phyloP scores from a whole-genome alignment of 2,329 filamentous ascomycete genomes.

The Diplocarpon rosae region DNA sequence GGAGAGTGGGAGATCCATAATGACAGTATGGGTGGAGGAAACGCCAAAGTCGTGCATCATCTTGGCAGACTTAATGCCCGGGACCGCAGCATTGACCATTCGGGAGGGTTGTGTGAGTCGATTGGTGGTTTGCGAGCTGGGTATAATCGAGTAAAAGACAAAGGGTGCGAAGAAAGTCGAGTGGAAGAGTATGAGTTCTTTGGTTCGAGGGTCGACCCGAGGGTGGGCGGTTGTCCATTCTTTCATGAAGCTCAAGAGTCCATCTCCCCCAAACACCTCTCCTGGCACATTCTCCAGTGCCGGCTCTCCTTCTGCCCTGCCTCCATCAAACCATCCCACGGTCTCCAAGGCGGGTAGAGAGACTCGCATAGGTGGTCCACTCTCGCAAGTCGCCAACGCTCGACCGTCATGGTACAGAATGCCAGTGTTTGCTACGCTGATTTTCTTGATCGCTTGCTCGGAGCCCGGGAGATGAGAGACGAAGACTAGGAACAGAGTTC shows the following conservation, averaged over 20 bases:
- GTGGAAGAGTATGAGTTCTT: slow-evolving; percentile 58
- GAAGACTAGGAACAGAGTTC: slow-evolving; percentile 46
- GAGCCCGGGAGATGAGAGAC: slow-evolving; percentile 47
- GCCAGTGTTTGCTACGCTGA: slow-evolving; percentile 60
- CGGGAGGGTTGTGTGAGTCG: slow-evolving; percentile 18
- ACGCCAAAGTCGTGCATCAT: slow-evolving; percentile 73
- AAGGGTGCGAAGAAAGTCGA: slow-evolving; percentile 54
- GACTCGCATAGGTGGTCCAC: slow-evolving; percentile 57
- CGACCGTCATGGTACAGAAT: slow-evolving; percentile 58
- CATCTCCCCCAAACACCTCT: slow-evolving; percentile 41
- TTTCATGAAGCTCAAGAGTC: slow-evolving; percentile 49
- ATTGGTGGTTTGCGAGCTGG: slow-evolving; percentile 27
- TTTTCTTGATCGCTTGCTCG: slow-evolving; percentile 47
- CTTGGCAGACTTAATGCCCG: slow-evolving; percentile 51
- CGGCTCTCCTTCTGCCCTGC: slow-evolving; percentile 39
- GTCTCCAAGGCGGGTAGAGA: slow-evolving; percentile 53
- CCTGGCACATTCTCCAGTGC: slow-evolving; percentile 33
- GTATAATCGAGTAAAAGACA: slow-evolving; percentile 53
- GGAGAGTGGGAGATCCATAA: slow-evolving; percentile 58
- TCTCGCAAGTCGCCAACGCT: slow-evolving; percentile 59
- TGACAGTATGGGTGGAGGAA: slow-evolving; percentile 49
- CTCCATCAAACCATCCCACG: slow-evolving; percentile 59
- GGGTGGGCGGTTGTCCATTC: slow-evolving; percentile 65
- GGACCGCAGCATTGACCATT: slow-evolving; percentile 42
- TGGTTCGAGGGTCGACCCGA: slow-evolving; percentile 51